Evolutionary conservation across 345 rosid species (phyloP), one percentile per base, ranked within the genome.

Genomic region (Salix brachista): DNA sequence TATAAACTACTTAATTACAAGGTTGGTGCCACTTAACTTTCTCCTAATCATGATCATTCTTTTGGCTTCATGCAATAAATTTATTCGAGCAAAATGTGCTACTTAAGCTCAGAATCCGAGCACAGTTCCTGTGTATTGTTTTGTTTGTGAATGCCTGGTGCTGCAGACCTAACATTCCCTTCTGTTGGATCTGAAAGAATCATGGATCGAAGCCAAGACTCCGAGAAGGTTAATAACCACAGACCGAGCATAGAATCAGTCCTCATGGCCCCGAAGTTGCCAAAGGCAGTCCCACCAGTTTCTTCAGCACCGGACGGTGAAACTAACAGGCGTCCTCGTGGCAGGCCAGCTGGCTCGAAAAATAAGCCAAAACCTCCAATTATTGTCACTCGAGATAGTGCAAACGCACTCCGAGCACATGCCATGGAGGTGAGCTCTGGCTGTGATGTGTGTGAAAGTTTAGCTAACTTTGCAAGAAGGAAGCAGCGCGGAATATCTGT

Each of bases 291-390:
- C 77, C 84, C 81, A 26, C 90, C 89, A 2, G 79, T 86, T 88
- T 90, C 94, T 52, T 67, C 80, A 1, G 84, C 86, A 3, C 82
- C 86, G 1, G 89, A 87, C 26, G 88, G 90, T 32, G 90, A 86
- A 69, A 83, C 86, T 50, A 76, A 81, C 66, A 83, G 96, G 79
- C 86, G 98, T 54, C 96, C 94, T 26, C 88, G 98, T 37, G 99
- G 99, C 19, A 84, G 99, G 77, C 99, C 99, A 0, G 94, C 98
- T 18, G 98, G 99, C 42, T 93, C 99, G 12, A 95, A 91, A 77
- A 96, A 91, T 86, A 96, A 92, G 81, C 99, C 99, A 0, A 96
- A 96, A 80, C 99, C 97, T n/a, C 97, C 99, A 21, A 89, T 96
- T 56, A 89, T 93, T 16, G 85, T 92, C 70, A 90, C 98, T 12